Percentiles rank a stretch among this genome's conserved stretches.
Conservation (phyloP, 169 alveolate species). For the Besnoitia besnoiti region DNA sequence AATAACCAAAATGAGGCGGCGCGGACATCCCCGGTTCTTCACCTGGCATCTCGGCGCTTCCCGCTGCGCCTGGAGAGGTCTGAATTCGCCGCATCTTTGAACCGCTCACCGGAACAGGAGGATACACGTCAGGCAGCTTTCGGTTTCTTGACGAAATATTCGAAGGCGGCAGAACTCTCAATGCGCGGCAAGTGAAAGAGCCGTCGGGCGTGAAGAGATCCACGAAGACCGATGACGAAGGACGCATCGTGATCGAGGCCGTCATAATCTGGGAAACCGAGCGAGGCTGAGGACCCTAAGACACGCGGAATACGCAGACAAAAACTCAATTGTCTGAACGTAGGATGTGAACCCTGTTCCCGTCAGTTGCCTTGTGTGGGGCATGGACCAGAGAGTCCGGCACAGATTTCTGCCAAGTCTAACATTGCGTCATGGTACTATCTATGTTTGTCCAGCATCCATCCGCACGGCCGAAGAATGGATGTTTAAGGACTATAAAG, state of each 20-base stretch:
- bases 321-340: background rate
- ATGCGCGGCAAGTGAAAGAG: slow-evolving; percentile 12
- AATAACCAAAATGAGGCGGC: background rate
- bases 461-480: too few relatives aligned
- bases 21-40: too few relatives aligned
- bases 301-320: background rate
- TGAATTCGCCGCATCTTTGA: background rate
- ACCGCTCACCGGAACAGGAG: background rate
- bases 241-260: background rate
- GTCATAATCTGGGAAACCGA: background rate
- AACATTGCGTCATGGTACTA: too few relatives aligned
- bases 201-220: background rate
- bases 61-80: background rate
- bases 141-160: background rate
- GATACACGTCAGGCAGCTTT: background rate
- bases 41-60: too few relatives aligned
- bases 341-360: too few relatives aligned
- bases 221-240: slow-evolving; percentile 7
- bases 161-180: background rate
- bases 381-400: too few relatives aligned
- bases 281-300: background rate
- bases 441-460: too few relatives aligned
- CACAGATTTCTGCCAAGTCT: too few relatives aligned
- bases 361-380: too few relatives aligned
- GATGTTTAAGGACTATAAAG: too few relatives aligned